phyloP scores from a whole-genome alignment of 2,329 filamentous ascomycete genomes.

The Cryphonectria radicalis region DNA sequence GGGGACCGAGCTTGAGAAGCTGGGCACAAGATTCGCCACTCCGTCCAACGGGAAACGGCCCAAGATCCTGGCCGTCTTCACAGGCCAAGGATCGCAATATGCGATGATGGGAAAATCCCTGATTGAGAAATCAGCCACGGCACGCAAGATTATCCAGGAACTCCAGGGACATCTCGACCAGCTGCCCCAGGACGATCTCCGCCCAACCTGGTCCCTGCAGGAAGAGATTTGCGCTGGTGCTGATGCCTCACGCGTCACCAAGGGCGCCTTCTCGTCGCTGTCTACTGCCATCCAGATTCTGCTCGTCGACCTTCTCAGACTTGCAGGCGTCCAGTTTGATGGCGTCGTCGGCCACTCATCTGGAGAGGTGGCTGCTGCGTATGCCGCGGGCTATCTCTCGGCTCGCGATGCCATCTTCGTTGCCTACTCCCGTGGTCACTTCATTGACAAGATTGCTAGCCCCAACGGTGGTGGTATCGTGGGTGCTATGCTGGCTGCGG shows the following conservation, averaged over 20 bases:
- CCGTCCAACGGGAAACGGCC: not conserved
- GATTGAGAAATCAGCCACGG: constrained; percentile 34
- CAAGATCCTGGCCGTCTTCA: not conserved
- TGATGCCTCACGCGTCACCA: constrained; percentile 19
- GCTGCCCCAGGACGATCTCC: constrained; percentile 2
- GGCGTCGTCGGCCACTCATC: constrained; percentile 37
- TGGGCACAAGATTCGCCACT: not conserved
- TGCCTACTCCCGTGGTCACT: constrained; percentile 32
- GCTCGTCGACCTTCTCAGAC: constrained; percentile 40
- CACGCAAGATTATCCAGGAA: not conserved
- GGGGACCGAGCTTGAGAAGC: not conserved
- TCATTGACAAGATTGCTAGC: not conserved
- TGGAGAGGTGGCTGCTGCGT: constrained; percentile 28
- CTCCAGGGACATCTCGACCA: constrained; percentile 8
- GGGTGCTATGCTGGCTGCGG: constrained; percentile 18
- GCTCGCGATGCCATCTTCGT: constrained; percentile 34
- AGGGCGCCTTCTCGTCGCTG: constrained; percentile 26
- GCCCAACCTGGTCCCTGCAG: constrained; percentile 18
- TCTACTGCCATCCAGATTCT: constrained; percentile 47
- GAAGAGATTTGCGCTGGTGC: constrained; percentile 11
- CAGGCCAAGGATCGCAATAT: constrained; percentile 36
- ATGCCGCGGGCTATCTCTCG: constrained; percentile 11
- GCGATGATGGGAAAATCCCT: constrained; percentile 43
- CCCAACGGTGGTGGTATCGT: not conserved
- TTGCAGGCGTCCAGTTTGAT: constrained; percentile 31